Evolutionary conservation across 2,329 filamentous ascomycete species (phyloP).

Genomic region (Arthrinium puccinioides): DNA sequence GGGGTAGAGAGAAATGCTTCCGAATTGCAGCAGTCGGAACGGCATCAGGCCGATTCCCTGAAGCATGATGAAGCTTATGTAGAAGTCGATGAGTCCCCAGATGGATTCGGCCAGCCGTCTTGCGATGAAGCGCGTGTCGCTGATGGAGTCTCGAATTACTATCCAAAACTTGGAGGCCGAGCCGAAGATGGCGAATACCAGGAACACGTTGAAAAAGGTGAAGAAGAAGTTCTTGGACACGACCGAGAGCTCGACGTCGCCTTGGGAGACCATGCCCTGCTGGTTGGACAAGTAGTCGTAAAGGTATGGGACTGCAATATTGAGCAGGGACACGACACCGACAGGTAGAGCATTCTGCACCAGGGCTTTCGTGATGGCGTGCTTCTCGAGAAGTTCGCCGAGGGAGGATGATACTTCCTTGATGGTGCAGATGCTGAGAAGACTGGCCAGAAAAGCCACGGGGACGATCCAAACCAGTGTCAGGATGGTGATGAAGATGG

Average conservation of each 20-base stretch:
- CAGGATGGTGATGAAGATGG: conserved; percentile 71
- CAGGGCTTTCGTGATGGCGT: conserved; percentile 65
- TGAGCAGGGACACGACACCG: conserved; percentile 76
- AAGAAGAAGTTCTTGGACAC: conserved; percentile 99
- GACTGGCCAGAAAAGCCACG: conserved; percentile 68
- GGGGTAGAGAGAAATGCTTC: conserved; percentile 76
- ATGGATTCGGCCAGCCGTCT: conserved; percentile 69
- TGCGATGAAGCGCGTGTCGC: conserved; percentile 71
- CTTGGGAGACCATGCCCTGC: conserved; percentile 92
- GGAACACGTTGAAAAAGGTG: conserved; percentile 97
- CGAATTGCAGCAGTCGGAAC: conserved; percentile 84
- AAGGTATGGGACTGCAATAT: conserved; percentile 82
- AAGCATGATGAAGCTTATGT: conserved; percentile 87
- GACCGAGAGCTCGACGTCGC: conserved; percentile 87
- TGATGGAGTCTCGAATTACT: conserved; percentile 63
- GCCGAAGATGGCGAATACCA: conserved; percentile 84
- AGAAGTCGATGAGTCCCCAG: conserved; percentile 71
- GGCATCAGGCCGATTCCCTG: conserved; percentile 92
- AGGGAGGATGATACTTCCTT: conserved; percentile 63
- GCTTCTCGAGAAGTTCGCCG: conserved; percentile 57
- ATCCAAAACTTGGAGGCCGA: conserved; percentile 70
- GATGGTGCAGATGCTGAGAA: conserved; percentile 78
- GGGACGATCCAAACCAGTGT: conserved; percentile 85
- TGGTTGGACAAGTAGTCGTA: conserved; percentile 89
- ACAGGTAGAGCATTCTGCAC: conserved; percentile 87